phyloP scores from a whole-genome alignment of 345 rosid species.

The Raphanus sativus region DNA sequence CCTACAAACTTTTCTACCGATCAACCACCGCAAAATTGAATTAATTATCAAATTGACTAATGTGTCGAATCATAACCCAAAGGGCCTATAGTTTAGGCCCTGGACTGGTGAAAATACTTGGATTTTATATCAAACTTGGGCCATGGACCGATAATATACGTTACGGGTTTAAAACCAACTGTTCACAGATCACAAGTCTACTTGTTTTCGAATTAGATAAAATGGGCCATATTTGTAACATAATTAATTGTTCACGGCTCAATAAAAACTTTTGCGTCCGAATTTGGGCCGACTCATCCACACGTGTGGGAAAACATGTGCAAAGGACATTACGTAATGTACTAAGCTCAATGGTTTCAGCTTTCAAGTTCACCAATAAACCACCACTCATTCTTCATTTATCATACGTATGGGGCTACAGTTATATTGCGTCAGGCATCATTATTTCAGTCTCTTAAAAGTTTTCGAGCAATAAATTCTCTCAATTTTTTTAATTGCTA shows the following conservation, averaged over 20 bases:
- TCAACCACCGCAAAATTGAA: not conserved
- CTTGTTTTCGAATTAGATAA: not conserved
- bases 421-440: conserved; percentile 13
- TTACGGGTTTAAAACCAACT: not conserved
- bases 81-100: not conserved
- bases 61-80: not conserved
- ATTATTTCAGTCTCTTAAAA: conserved; percentile 18
- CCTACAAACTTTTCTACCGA: not conserved
- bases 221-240: not conserved
- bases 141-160: not conserved
- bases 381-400: conserved; percentile 20
- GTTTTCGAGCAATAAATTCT: conserved; percentile 22
- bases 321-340: not conserved
- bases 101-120: too few relatives aligned
- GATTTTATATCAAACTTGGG: not conserved
- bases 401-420: conserved; percentile 29
- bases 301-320: conserved; percentile 26
- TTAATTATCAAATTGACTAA: not conserved
- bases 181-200: not conserved
- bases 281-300: not conserved
- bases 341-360: conserved; percentile 11
- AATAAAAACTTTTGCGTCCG: not conserved
- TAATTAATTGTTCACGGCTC: conserved; percentile 1
- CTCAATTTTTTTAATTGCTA: not conserved
- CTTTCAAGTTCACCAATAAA: conserved; percentile 16